Evolutionary conservation across 192 early-diverging fungal species (phyloP), one percentile per base, ranked within the genome.

Genomic region (Geosiphon pyriformis): DNA sequence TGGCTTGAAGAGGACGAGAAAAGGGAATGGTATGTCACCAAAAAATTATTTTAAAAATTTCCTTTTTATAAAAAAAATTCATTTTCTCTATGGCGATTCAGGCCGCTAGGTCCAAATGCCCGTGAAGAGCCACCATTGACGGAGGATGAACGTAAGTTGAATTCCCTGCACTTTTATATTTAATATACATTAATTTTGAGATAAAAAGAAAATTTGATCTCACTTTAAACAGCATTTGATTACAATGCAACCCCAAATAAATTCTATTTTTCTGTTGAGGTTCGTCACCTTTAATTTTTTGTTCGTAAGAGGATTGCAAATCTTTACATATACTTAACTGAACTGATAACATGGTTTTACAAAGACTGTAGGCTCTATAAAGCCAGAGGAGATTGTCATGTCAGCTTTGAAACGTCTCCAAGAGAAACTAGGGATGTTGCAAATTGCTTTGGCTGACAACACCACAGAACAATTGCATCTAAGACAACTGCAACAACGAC

Each of bases 1-100:
- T 98, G 96, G 96, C 83, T 88, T 70, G 96, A 98, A 67, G 88
- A 94, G 74, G 81, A 86, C 48, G 79, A 84, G 23, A 86, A 88
- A 61, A 76, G 79, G 42, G 94, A 98, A 78, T 97, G 95, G 94
- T 87, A 81, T 23, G 60, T 78, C 1, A n/a, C n/a, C n/a, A 72
- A 61, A 49, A 49, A 61, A 49, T 61, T n/a, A 0, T 57, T 57
- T 0, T 57, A 0, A 0, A n/a, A n/a, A n/a, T n/a, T n/a, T n/a
- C n/a, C n/a, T n/a, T n/a, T n/a, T n/a, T n/a, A n/a, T n/a, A n/a
- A n/a, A n/a, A n/a, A n/a, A n/a, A n/a, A n/a, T n/a, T n/a, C n/a
- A n/a, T n/a, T n/a, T n/a, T n/a, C n/a, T n/a, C n/a, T n/a, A n/a
- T n/a, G n/a, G n/a, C n/a, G n/a, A n/a, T n/a, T n/a, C n/a, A 78